Conservation (phyloP, 371 early-diverging fungal genomes). For the Mucor circinelloides region DNA sequence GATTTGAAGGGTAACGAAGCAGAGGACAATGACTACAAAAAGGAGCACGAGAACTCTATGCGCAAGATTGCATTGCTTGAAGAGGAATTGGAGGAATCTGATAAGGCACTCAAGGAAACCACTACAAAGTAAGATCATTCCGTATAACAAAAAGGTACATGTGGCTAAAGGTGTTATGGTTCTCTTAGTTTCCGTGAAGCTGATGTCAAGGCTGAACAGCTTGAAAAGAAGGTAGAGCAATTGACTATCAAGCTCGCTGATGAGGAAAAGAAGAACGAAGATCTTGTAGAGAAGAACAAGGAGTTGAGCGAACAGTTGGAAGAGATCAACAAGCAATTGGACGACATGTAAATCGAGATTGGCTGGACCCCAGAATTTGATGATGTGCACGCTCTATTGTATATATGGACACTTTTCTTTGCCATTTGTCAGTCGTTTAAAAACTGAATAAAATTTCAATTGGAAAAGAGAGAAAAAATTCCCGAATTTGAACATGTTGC, state of each 20-base stretch:
- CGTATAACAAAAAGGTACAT: background rate
- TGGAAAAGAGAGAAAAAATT: background rate
- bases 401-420: background rate
- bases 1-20: constrained; percentile 63
- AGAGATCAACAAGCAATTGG: constrained; percentile 67
- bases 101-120: constrained; percentile 67
- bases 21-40: constrained; percentile 64
- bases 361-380: background rate
- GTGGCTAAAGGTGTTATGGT: background rate
- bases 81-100: constrained; percentile 70
- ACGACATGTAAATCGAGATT: constrained; percentile 59
- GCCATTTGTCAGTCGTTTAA: background rate
- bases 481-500: background rate
- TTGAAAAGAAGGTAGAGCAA: constrained; percentile 76
- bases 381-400: background rate
- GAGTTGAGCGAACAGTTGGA: constrained; percentile 69
- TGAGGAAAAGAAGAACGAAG: constrained; percentile 67
- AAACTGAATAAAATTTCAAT: background rate
- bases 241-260: constrained; percentile 61
- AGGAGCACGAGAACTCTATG: constrained; percentile 63
- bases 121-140: constrained; percentile 63
- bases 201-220: constrained; percentile 80
- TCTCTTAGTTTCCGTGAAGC: constrained; percentile 68
- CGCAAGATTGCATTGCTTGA: constrained; percentile 70
- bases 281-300: constrained; percentile 60